A percentile compares a stretch with the other conserved stretches of the same genome.
These are phyloP conservation scores for Dioscorea alata DNA, from an alignment of 106 monocot genomes.

Conservation along the genomic window DNA sequence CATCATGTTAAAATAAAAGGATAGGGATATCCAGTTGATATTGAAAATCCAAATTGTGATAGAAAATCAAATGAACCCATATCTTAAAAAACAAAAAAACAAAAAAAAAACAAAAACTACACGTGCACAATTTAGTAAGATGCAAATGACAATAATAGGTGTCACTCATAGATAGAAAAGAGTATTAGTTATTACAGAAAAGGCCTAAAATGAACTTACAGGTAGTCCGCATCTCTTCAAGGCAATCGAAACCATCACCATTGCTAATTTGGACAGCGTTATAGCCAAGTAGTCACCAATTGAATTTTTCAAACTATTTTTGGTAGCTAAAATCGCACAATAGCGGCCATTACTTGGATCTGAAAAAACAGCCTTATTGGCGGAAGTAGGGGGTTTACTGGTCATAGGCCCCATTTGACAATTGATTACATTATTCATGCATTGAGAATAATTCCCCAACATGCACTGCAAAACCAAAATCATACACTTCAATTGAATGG, in stretches of 20 bases:
- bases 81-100: no score
- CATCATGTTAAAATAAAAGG: no score
- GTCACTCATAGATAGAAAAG: no score
- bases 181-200: no score
- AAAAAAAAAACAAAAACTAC: no score
- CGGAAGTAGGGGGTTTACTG: constrained; percentile 6
- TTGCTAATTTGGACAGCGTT: constrained; percentile 53
- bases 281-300: constrained; percentile 51
- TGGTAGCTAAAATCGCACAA: constrained; percentile 55
- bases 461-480: constrained; percentile 63
- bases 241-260: constrained; percentile 42
- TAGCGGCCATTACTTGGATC: constrained; percentile 78
- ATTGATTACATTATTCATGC: constrained; percentile 36
- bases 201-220: constrained; percentile 54
- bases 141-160: no score
- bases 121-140: no score
- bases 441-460: constrained; percentile 65
- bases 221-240: constrained; percentile 76
- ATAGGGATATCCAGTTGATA: no score
- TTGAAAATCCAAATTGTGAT: neutral
- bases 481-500: neutral
- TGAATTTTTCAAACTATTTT: constrained; percentile 58
- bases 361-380: constrained; percentile 22
- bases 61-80: no score
- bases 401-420: constrained; percentile 8